Conservation (phyloP, 1,284 basidiomycete genomes). For the Phellopilus nigrolimitatus region DNA sequence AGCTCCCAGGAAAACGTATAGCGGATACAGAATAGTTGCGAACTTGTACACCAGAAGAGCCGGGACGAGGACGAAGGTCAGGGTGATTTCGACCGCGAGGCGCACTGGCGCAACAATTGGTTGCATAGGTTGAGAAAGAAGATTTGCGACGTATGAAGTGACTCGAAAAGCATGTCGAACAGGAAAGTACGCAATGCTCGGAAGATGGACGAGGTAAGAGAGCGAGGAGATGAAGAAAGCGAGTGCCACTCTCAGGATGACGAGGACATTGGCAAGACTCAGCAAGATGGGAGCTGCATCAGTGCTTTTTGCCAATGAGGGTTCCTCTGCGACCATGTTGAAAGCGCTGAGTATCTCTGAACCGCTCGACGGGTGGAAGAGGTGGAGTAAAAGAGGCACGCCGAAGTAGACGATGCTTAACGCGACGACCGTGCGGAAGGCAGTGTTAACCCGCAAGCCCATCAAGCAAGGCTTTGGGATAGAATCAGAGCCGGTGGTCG, state of each 20-base stretch:
- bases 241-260: not conserved
- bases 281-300: not conserved
- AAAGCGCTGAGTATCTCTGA: not conserved
- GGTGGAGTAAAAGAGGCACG: not conserved
- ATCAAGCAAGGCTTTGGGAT: too few relatives aligned
- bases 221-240: not conserved
- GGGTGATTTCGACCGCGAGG: conserved; percentile 7
- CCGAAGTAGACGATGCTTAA: conserved; percentile 9
- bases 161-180: not conserved
- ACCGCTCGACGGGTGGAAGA: not conserved
- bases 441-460: not conserved
- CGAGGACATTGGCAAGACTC: conserved; percentile 5
- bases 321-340: not conserved
- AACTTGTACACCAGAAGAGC: conserved; percentile 1
- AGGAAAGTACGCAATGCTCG: conserved; percentile 1
- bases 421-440: not conserved
- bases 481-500: too few relatives aligned
- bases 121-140: conserved; percentile 2
- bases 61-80: conserved; percentile 10
- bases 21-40: conserved; percentile 9
- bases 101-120: conserved; percentile 6
- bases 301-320: not conserved
- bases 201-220: conserved; percentile 8
- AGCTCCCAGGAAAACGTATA: conserved; percentile 17
- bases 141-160: not conserved